Evolutionary conservation across 2,329 filamentous ascomycete species (phyloP).

Genomic region (Penicillium sp.): DNA sequence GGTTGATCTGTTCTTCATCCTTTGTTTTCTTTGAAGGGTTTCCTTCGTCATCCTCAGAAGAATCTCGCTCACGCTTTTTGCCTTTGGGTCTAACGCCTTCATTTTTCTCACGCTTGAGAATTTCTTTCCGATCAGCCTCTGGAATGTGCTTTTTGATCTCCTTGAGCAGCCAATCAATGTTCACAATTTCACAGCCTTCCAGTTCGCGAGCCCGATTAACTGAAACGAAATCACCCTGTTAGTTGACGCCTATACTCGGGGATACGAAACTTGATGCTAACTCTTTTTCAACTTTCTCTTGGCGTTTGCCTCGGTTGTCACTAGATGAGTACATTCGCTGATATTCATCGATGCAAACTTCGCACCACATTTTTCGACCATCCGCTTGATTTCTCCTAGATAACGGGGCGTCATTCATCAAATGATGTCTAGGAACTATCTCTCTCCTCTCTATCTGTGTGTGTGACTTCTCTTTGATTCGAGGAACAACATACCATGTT

Average conservation of each 20-base stretch:
- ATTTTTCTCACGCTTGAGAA: neutral
- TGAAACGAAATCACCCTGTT: constrained; percentile 2
- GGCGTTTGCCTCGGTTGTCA: constrained; percentile 29
- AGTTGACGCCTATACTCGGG: neutral
- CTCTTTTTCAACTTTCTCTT: constrained; percentile 27
- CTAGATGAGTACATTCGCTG: constrained; percentile 34
- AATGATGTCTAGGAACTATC: neutral
- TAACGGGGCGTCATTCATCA: neutral
- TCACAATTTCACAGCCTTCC: constrained; percentile 54
- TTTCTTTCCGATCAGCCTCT: neutral
- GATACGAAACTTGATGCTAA: constrained; percentile 7
- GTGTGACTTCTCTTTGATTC: neutral
- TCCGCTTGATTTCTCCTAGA: constrained; percentile 27
- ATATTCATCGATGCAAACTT: constrained; percentile 25
- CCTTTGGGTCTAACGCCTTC: neutral
- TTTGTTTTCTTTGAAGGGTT: neutral
- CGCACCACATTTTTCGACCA: constrained; percentile 34
- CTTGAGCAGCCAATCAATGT: constrained; percentile 56
- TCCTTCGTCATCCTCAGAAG: neutral
- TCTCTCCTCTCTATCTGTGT: neutral
- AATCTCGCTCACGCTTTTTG: constrained; percentile 2
- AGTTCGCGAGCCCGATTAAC: constrained; percentile 46
- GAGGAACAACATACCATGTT: constrained; percentile 41
- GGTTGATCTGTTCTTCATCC: neutral
- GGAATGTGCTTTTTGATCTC: neutral